Base-by-base conservation (phyloP, 2,329 filamentous ascomycete species). In the Rasamsonia emersonii region DNA sequence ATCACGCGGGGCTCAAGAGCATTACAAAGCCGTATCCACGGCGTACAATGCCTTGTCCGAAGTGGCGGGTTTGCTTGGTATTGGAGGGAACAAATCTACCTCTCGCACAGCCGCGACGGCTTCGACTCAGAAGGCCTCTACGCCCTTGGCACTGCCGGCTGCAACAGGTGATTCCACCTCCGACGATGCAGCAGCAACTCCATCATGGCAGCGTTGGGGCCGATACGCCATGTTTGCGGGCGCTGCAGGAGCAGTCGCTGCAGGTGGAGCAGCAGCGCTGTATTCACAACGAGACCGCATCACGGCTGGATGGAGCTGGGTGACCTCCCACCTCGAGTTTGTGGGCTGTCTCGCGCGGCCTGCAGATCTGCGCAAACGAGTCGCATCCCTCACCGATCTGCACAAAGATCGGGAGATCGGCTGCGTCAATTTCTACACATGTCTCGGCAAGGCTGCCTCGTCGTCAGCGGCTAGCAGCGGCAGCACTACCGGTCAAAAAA, bases 311-410 rank as follows among this genome's bases (percentile, higher is more conserved):
- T 79, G 79, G 64, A 68, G 68, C 7, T 96, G 88, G 86, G 84
- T 84, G 9, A 77, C 81, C 10, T 91, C 84, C 20, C 91, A 98
- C 59, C 75, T 98, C 16, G 84, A 91, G 56, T 98, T 96, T 49
- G 84, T 96, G 1, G 86, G 86, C 2, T 93, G 86, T 49, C 71
- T 98, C 5, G 82, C 83, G 28, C 77, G 84, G n/a, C 77, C 77
- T 4, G 82, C 88, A 46, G 86, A 94, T 51, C 66, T 96, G 42
- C 77, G 79, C 45, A 73, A 77, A 50, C 76, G 91, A 18, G 70
- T 94, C 7, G 63, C 68, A n/a, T 71, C 66, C 38, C 68, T 95
- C 54, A 68, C 74, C n/a, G 67, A 70, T 37, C 63, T 88, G 13
- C 70, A 77, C 19, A 56, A 66, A 27, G 75, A 82, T 36, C 70